Base-by-base conservation (phyloP, 1,139 yeast species). In the Candida labiduridarum region DNA sequence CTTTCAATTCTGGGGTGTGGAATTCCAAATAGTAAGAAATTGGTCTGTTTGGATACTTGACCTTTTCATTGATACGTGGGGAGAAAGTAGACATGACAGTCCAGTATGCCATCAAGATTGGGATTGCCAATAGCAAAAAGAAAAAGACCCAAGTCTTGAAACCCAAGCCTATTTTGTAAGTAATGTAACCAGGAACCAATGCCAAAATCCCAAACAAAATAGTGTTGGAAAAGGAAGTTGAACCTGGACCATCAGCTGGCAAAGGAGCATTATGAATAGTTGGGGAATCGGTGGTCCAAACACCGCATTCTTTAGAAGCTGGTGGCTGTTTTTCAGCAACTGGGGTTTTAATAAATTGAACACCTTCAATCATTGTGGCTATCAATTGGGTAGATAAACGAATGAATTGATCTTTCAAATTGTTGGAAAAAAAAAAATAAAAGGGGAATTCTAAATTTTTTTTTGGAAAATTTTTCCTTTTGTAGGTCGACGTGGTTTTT, bases 161-260 rank as follows among this genome's bases (percentile, higher is more conserved):
- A 2, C 97, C 96, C 48, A 89, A 85, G 34, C 94, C 91, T 41
- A 89, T 57, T 66, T 84, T 85, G 59, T 83, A 76, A 50, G 85
- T 76, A 53, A 87, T 65, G 63, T 81, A 84, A 58, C 64, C 80
- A 12, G 97, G 97, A 47, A 88, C 69, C 42, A 80, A 78, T n/a
- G 77, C 62, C 54, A 87, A 61, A 44, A 86, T 65, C 1, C 77
- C 74, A 27, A 78, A 52, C 56, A 90, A 65, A n/a, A 81, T 67
- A 57, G 65, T 61, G 69, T 90, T 91, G 68, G 83, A 81, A 71
- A 91, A 90, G 59, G 85, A 82, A 62, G 83, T 84, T 41, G 91
- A 78, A 27, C 96, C 92, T 6, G 96, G 90, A 41, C 97, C 97
- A 67, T 90, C 97, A 7, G 96, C 97, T 36, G 96, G 91, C 57